Base-by-base conservation (phyloP, 1,284 basidiomycete genomes). In the Malassezia psittaci region DNA sequence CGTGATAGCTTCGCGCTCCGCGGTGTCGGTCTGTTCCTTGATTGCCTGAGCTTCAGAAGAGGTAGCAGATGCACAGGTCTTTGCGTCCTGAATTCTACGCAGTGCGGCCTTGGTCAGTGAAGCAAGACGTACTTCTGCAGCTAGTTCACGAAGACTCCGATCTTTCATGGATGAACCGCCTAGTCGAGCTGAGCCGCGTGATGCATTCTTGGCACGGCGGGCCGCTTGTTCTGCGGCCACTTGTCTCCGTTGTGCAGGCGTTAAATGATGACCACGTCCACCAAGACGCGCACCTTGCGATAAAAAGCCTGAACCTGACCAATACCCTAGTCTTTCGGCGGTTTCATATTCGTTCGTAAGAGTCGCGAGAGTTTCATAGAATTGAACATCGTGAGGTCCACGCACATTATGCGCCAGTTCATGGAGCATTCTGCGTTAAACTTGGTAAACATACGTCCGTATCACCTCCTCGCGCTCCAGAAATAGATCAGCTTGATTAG, bases 401-500 rank as follows among this genome's bases (percentile, higher is more conserved):
- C 57, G 54, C 15, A 65, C 57, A 45, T 65, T 68, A 43, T 68
- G 66, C 2, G 55, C 55, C 11, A 68, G 60, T 50, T 68, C 66
- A 41, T 68, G 66, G 12, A 68, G 53, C 66, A 68, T 66, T 7
- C 53, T 59, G 11, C 9, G 41, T 48, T 2, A 47, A 15, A n/a
- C 9, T 11, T 19, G 3, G 38, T 10, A 5, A 6, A 62, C 47
- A 45, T 37, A 59, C 48, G 61, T 61, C 11, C 54, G 54, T 18
- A 60, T 39, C 16, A 66, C 35, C 24, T 46, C 51, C 10, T 57
- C 40, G 40, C 57, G 51, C 42, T 51, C 48, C 6, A 58, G 45
- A 43, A 63, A 58, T 5, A 42, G 42, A 2, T 49, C 39, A 2
- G 41, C 19, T 42, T 49, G 37, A 12, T 19, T 18, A 5, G 48